phyloP scores from a whole-genome alignment of 225 moss, liverwort and hornwort species.

The Pleurozium schreberi region DNA sequence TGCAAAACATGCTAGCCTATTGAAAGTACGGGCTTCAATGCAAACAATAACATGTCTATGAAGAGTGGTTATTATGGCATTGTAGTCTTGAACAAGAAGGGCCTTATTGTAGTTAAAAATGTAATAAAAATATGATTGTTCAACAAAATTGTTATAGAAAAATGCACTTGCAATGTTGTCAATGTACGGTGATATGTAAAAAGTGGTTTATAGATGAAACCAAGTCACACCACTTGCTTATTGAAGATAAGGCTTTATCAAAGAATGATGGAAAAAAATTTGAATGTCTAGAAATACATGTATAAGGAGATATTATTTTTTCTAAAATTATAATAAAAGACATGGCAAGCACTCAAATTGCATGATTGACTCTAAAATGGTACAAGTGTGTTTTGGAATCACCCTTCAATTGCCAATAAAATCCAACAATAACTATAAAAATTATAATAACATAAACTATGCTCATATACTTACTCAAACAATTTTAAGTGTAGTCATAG shows the following conservation, averaged over 20 bases:
- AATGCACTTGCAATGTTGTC: not conserved
- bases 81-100: rapidly evolving
- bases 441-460: too few relatives aligned
- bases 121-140: not conserved
- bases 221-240: not conserved
- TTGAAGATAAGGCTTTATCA: not conserved
- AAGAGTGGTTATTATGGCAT: not conserved
- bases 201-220: not conserved
- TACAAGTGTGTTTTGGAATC: not conserved
- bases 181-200: not conserved
- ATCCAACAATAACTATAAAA: not conserved
- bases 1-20: not conserved
- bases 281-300: not conserved
- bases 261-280: not conserved
- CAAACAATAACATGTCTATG: not conserved
- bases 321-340: not conserved
- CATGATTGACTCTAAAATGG: not conserved
- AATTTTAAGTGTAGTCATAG: not conserved
- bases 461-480: rapidly evolving
- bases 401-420: not conserved
- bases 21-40: rapidly evolving
- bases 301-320: not conserved
- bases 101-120: not conserved
- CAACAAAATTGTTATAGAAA: not conserved
- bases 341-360: not conserved